Conservation (phyloP, 441 rosid species). For the Monsonia emarginata region DNA sequence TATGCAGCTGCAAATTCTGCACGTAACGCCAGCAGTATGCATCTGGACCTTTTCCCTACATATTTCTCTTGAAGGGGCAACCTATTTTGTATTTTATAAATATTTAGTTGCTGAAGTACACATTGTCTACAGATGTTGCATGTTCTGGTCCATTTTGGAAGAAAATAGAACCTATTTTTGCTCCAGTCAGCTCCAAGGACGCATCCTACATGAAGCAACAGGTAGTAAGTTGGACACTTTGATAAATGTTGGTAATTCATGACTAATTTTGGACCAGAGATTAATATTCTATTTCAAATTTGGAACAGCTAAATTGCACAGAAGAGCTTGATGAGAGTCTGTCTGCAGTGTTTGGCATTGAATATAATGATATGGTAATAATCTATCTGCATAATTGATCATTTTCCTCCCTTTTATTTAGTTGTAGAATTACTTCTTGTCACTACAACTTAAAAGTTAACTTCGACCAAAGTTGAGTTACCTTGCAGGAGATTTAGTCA, state of each 20-base stretch:
- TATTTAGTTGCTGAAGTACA: not conserved
- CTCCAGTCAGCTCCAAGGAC: conserved; percentile 53
- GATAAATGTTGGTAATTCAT: conserved; percentile 8
- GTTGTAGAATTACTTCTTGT: not conserved
- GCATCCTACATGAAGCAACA: conserved; percentile 64
- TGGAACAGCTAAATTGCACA: not conserved
- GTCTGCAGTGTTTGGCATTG: conserved; percentile 1
- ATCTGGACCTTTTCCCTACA: conserved; percentile 11
- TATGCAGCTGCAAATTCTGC: conserved; percentile 79
- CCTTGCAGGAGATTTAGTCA: not conserved
- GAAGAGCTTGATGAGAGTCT: not conserved
- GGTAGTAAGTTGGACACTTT: conserved; percentile 31
- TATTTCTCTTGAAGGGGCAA: not conserved
- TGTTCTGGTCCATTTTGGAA: conserved; percentile 78
- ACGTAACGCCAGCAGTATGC: conserved; percentile 51
- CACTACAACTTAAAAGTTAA: not conserved
- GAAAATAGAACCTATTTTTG: conserved; percentile 65
- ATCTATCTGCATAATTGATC: not conserved
- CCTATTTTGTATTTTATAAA: conserved; percentile 2
- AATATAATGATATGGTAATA: not conserved
- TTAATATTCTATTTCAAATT: conserved; percentile 1
- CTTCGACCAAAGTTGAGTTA: not conserved
- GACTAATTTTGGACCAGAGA: not conserved
- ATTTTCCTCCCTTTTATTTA: not conserved
- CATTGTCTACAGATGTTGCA: conserved; percentile 39